These are phyloP conservation scores for Paraleonurus japonicus DNA, from an alignment of 257 asterid genomes.

Conservation along the genomic window DNA sequence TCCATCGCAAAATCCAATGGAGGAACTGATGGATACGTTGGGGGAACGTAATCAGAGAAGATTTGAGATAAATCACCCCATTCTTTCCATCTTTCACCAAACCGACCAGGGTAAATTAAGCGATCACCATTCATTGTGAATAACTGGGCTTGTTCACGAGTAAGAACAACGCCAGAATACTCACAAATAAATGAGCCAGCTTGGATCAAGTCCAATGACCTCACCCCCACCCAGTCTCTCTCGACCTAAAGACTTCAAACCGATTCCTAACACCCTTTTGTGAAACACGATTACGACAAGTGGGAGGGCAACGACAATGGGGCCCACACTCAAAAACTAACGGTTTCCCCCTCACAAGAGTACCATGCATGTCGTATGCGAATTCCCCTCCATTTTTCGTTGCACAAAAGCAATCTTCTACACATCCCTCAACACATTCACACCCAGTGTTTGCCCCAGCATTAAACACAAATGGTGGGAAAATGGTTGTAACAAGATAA, in stretches of 20 bases:
- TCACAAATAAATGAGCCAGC: slow-evolving; percentile 86
- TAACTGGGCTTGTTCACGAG: slow-evolving; percentile 61
- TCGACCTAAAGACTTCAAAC: slow-evolving; percentile 82
- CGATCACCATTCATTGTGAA: slow-evolving; percentile 76
- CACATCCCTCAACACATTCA: slow-evolving; percentile 55
- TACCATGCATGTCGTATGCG: slow-evolving; percentile 58
- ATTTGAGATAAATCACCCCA: slow-evolving; percentile 62
- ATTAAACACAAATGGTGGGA: slow-evolving; percentile 47
- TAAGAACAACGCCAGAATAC: slow-evolving; percentile 75
- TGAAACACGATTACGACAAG: slow-evolving; percentile 61
- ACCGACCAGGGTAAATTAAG: slow-evolving; percentile 66
- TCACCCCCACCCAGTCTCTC: slow-evolving; percentile 86
- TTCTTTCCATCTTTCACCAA: slow-evolving; percentile 55
- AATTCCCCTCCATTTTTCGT: slow-evolving; percentile 70
- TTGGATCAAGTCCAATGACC: slow-evolving; percentile 76
- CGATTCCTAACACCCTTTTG: slow-evolving; percentile 68
- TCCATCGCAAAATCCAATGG: slow-evolving; percentile 68
- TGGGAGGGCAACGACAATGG: slow-evolving; percentile 64
- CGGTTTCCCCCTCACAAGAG: slow-evolving; percentile 66
- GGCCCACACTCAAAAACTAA: slow-evolving; percentile 72
- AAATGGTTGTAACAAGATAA: slow-evolving; percentile 44
- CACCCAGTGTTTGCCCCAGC: slow-evolving; percentile 51
- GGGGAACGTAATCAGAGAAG: slow-evolving; percentile 44
- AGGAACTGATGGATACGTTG: slow-evolving; percentile 43
- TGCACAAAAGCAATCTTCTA: slow-evolving; percentile 52